A percentile compares a stretch with the other conserved stretches of the same genome.
These are phyloP conservation scores for Alternaria alternata DNA, from an alignment of 2,329 filamentous ascomycete genomes.

Conservation along the genomic window DNA sequence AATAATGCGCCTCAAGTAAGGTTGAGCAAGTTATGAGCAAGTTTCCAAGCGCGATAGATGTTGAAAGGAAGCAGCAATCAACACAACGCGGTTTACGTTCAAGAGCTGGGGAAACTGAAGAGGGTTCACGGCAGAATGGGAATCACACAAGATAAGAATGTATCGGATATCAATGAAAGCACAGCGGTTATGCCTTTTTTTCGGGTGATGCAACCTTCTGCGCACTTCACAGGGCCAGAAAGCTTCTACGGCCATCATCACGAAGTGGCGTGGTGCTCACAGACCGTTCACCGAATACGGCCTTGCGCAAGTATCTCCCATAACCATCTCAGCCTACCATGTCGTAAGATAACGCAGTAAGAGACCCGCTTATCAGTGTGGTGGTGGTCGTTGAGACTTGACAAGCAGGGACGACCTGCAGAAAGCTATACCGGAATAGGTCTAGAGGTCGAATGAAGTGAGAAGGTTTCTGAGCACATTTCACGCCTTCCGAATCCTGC, in stretches of 20 bases:
- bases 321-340: neutral
- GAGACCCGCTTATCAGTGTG: neutral
- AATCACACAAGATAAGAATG: neutral
- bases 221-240: neutral
- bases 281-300: neutral
- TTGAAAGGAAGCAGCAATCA: neutral
- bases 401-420: neutral
- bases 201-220: neutral
- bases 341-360: neutral
- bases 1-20: neutral
- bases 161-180: neutral
- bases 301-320: neutral
- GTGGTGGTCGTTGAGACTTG: neutral
- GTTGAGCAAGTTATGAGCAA: slow-evolving; percentile 23
- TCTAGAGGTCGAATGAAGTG: slow-evolving; percentile 15
- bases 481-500: slow-evolving; percentile 14
- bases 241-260: neutral
- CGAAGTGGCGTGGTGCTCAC: slow-evolving; percentile 10
- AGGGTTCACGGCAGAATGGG: neutral
- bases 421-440: slow-evolving; percentile 20
- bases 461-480: slow-evolving; percentile 34
- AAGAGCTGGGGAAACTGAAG: neutral
- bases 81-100: neutral
- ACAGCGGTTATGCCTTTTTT: neutral
- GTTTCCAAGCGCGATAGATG: slow-evolving; percentile 1